Percentiles rank a stretch among this genome's conserved stretches.
Evolutionary conservation across 148 eudicot genomes (phyloP).

Genomic region (Silene uniflora): DNA sequence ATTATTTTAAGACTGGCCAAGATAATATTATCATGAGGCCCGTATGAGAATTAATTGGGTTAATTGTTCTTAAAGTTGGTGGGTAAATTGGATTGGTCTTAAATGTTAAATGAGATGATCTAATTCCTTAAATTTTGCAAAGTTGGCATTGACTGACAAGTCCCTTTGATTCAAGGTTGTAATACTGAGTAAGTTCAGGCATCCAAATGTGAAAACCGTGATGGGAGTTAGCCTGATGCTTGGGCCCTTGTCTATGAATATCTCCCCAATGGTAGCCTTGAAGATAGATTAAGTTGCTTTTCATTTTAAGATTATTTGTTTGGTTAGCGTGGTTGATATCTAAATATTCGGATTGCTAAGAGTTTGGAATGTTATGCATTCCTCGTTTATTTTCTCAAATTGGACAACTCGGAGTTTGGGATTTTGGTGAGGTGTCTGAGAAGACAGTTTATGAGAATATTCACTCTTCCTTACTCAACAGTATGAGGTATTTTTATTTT

Average conservation of each 20-base stretch:
- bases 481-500: constrained; percentile 53
- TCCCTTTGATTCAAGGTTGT: constrained; percentile 46
- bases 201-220: constrained; percentile 64
- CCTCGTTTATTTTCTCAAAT: constrained; percentile 39
- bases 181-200: constrained; percentile 68
- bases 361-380: background rate
- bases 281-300: constrained; percentile 58
- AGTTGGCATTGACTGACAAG: background rate
- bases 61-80: background rate
- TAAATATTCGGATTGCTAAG: background rate
- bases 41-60: background rate
- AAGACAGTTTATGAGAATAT: constrained; percentile 77
- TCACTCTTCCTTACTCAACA: constrained; percentile 78
- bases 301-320: background rate
- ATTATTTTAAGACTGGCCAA: too few species aligned
- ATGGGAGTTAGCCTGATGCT: constrained; percentile 75
- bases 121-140: background rate
- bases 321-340: background rate
- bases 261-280: constrained; percentile 75
- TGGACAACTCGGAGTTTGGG: constrained; percentile 99
- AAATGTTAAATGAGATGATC: background rate
- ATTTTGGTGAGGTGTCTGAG: constrained; percentile 70
- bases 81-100: background rate
- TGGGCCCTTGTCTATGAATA: constrained; percentile 61
- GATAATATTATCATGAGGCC: too few species aligned